Evolutionary conservation across 805 yeast species (phyloP), one percentile per base, ranked within the genome.

Genomic region (Suhomyces xylopsoci): DNA sequence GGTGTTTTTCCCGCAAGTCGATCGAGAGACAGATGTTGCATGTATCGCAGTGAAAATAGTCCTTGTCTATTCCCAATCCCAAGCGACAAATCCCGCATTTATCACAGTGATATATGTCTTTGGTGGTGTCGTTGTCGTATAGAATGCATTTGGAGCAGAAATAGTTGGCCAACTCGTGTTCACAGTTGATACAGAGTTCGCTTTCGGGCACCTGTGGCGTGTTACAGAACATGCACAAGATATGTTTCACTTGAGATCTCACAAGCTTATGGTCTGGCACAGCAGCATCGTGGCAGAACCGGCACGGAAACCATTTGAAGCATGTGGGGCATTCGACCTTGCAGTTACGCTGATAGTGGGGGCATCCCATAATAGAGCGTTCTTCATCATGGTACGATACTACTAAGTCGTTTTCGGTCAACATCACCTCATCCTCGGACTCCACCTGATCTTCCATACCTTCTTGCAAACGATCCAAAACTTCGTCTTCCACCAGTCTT

Each of bases 1-100:
- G 81, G 71, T 93, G 97, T 54, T 84, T 82, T 56, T 86, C 83
- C 57, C 81, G 83, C 53, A 92, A 76, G 57, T 86, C 90, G 47
- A 92, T 85, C 42, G 93, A 84, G 59, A 92, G 79, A 67, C 98
- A 92, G 6, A 91, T 92, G 61, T 90, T 88, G 70, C 98, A 92
- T 19, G 84, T 85, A 59, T 87, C 82, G 70, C 98, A 92, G 66
- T 92, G 98, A 73, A 90, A 90, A 61, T 87, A 91, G 68, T 92
- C 97, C 58, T 87, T 86, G 15, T 90, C 94, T 20, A 90, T 69
- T 0, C 97, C 97, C 24, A 87, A 75, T 1, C 98, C 98, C 8
- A 93, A 74, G 12, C 97, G 80, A 66, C 98, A 92, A 51, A 93
- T 90, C 0, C 96, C 97, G 73, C 98, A 92, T 60, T 85, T 88